Percentiles rank a stretch among this genome's conserved stretches.
phyloP scores from a whole-genome alignment of 139 green algal species.

The Parachlorella kessleri region DNA sequence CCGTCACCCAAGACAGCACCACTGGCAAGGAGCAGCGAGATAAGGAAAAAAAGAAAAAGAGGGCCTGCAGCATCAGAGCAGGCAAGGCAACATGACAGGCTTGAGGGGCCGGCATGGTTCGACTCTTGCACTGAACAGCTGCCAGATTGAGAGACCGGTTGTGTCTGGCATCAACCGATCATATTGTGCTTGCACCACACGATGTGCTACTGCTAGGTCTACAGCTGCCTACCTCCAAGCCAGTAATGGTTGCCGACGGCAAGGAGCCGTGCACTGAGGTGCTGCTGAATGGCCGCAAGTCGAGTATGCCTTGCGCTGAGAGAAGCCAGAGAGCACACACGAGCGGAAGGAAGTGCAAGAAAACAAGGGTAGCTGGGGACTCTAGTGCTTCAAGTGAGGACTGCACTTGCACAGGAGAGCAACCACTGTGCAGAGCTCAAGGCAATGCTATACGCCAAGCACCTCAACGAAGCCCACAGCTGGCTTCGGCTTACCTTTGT shows the following conservation, averaged over 20 bases:
- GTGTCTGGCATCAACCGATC: not conserved
- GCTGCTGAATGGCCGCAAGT: slow-evolving; percentile 21
- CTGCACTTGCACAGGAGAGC: too few species aligned
- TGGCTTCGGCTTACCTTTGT: not conserved
- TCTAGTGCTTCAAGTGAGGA: slow-evolving; percentile 9
- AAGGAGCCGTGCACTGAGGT: slow-evolving; percentile 11
- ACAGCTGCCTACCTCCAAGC: slow-evolving; percentile 1
- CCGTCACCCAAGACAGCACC: slow-evolving; percentile 22
- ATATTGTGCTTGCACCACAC: not conserved
- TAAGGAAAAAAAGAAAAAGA: slow-evolving; percentile 22
- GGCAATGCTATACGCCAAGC: too few species aligned
- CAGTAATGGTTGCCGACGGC: not conserved
- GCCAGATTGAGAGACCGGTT: not conserved
- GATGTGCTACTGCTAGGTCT: not conserved
- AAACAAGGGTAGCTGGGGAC: slow-evolving; percentile 18
- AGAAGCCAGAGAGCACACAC: slow-evolving; percentile 20
- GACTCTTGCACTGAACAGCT: too few species aligned
- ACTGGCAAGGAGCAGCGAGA: slow-evolving; percentile 4
- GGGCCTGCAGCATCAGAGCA: not conserved
- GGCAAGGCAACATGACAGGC: not conserved
- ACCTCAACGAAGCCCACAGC: too few species aligned
- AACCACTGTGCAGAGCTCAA: too few species aligned
- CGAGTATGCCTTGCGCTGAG: slow-evolving; percentile 6
- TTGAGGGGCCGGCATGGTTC: not conserved
- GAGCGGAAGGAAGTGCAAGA: slow-evolving; percentile 24